These are phyloP conservation scores for Nakazawaea siamensis DNA, from an alignment of 805 yeast species.

Conservation along the genomic window DNA sequence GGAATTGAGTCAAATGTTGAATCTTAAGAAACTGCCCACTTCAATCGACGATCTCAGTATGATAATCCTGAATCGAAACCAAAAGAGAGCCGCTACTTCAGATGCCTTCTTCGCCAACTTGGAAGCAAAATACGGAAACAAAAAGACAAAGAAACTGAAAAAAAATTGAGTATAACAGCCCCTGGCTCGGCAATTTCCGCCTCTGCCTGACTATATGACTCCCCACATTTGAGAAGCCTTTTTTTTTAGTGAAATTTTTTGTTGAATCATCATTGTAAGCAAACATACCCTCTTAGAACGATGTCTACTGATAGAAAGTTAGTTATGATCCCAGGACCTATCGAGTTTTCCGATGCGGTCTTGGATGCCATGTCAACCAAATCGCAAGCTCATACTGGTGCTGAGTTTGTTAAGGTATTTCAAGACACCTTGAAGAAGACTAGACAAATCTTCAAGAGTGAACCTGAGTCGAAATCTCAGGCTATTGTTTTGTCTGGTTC, in stretches of 20 bases:
- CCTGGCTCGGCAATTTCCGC: background rate
- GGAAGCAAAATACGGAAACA: constrained; percentile 42
- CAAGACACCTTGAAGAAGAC: constrained; percentile 58
- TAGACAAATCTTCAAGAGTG: constrained; percentile 67
- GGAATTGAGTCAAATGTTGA: constrained; percentile 30
- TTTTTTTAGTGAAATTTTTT: background rate
- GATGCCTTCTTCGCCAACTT: constrained; percentile 38
- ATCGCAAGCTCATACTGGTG: constrained; percentile 84
- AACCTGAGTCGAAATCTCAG: constrained; percentile 52
- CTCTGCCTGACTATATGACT: no score
- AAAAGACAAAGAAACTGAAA: constrained; percentile 18
- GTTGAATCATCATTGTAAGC: no score
- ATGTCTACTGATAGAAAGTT: constrained; percentile 18
- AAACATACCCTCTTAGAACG: no score
- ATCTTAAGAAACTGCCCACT: constrained; percentile 22
- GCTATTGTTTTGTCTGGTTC: constrained; percentile 81
- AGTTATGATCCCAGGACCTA: constrained; percentile 28
- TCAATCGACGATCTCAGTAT: constrained; percentile 26
- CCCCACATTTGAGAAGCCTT: background rate
- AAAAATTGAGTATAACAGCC: background rate
- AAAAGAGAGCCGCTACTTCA: constrained; percentile 30
- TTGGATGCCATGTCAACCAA: constrained; percentile 75
- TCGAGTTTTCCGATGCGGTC: constrained; percentile 71
- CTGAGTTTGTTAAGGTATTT: constrained; percentile 71
- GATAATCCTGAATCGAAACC: constrained; percentile 41